These are phyloP conservation scores for Penstemon eatonii DNA, from an alignment of 257 asterid species.

Conservation along the genomic window DNA sequence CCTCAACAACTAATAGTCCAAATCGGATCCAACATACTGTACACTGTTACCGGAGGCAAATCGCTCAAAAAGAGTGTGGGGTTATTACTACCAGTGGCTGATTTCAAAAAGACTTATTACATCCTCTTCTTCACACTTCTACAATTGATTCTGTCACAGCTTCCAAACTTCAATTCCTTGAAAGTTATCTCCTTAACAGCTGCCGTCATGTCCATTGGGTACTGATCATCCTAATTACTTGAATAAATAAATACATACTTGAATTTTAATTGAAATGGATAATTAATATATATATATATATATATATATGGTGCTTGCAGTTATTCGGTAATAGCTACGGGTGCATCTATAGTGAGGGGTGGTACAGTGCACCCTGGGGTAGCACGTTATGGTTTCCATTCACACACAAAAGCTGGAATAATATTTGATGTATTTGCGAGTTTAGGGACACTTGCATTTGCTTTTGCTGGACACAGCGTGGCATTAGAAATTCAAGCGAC, in stretches of 20 bases:
- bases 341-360: slow-evolving; percentile 33
- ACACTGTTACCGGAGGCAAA: slow-evolving; percentile 61
- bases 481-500: slow-evolving; percentile 53
- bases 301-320: slow-evolving; percentile 14
- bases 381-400: slow-evolving; percentile 25
- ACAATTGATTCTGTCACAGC: slow-evolving; percentile 44
- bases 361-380: neutral
- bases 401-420: slow-evolving; percentile 23
- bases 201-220: slow-evolving; percentile 53
- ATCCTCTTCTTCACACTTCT: slow-evolving; percentile 33
- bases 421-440: slow-evolving; percentile 39
- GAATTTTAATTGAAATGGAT: neutral
- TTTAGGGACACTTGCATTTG: slow-evolving; percentile 41
- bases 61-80: slow-evolving; percentile 35
- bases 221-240: no score
- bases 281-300: no score
- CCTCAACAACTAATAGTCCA: slow-evolving; percentile 46
- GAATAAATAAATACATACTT: neutral
- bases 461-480: slow-evolving; percentile 48
- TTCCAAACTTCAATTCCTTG: slow-evolving; percentile 51
- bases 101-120: slow-evolving; percentile 31
- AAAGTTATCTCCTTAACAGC: slow-evolving; percentile 44
- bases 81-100: slow-evolving; percentile 10
- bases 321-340: slow-evolving; percentile 45
- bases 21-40: slow-evolving; percentile 45